Conservation (phyloP, 176 grass and related monocot species). For the Phoenix dactylifera region DNA sequence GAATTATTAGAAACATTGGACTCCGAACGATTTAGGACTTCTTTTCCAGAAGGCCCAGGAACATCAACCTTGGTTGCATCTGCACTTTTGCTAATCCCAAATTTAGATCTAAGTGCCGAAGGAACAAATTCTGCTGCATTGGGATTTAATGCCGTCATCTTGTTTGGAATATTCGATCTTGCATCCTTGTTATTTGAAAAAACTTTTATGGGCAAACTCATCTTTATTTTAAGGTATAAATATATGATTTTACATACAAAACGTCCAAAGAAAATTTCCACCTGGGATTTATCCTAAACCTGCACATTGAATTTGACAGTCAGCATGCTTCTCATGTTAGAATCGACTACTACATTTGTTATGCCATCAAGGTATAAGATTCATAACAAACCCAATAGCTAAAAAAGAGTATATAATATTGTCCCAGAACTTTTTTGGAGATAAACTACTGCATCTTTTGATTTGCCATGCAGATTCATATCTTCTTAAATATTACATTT, state of each 20-base stretch:
- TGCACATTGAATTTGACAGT: slow-evolving; percentile 20
- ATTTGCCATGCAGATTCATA: too few relatives aligned
- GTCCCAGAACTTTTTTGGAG: too few relatives aligned
- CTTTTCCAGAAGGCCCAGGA: slow-evolving; percentile 40
- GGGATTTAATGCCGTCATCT: slow-evolving; percentile 75
- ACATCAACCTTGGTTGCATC: slow-evolving; percentile 46
- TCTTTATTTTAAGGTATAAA: slow-evolving; percentile 47
- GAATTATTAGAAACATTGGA: slow-evolving; percentile 84
- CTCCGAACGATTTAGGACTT: slow-evolving; percentile 56
- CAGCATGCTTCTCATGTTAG: too few relatives aligned
- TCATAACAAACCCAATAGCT: too few relatives aligned
- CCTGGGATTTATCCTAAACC: slow-evolving; percentile 50
- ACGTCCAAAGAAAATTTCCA: slow-evolving; percentile 29
- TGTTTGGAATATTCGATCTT: slow-evolving; percentile 46
- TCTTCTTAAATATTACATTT: too few relatives aligned
- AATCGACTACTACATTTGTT: too few relatives aligned
- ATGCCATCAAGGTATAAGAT: too few relatives aligned
- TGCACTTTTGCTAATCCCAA: slow-evolving; percentile 27
- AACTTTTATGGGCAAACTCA: slow-evolving; percentile 64
- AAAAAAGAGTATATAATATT: too few relatives aligned
- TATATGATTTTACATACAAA: slow-evolving; percentile 7
- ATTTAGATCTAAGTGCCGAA: slow-evolving; percentile 48
- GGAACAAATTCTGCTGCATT: slow-evolving; percentile 95
- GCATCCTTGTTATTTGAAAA: slow-evolving; percentile 30
- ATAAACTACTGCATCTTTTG: too few relatives aligned